Percentiles rank a stretch among this genome's conserved stretches.
Conservation (phyloP, 2,329 filamentous ascomycete species). For the Botrytis fragariae region DNA sequence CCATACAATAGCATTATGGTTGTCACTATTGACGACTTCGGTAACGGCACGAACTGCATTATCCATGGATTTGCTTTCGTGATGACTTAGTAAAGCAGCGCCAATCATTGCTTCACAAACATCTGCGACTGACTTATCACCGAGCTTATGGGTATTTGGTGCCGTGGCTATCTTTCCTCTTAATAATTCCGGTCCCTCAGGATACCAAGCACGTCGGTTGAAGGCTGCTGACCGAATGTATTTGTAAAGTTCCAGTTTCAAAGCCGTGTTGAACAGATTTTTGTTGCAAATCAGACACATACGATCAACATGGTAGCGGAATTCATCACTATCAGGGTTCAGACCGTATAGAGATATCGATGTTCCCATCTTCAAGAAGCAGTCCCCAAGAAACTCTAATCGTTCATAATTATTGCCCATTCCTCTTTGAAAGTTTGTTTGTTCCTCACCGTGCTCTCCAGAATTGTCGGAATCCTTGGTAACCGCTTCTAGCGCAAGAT, state of each 20-base stretch:
- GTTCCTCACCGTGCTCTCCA: conserved; percentile 65
- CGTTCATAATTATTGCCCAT: conserved; percentile 97
- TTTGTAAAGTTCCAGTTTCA: conserved; percentile 63
- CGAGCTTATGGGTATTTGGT: conserved; percentile 62
- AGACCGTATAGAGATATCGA: conserved; percentile 81
- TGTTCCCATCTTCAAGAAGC: conserved; percentile 93
- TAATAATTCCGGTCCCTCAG: conserved; percentile 69
- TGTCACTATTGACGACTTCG: conserved; percentile 63
- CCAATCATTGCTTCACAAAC: conserved; percentile 94
- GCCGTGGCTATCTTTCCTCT: conserved; percentile 65
- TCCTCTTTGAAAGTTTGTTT: conserved; percentile 72
- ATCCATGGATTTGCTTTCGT: conserved; percentile 48
- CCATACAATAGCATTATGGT: conserved; percentile 69
- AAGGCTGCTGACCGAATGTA: conserved; percentile 84
- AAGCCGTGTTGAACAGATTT: conserved; percentile 78
- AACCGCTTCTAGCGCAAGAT: conserved; percentile 79
- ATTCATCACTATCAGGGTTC: conserved; percentile 77
- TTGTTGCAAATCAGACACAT: conserved; percentile 91
- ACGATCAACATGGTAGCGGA: conserved; percentile 81
- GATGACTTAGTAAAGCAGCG: conserved; percentile 63
- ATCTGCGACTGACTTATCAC: conserved; percentile 89
- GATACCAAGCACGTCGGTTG: conserved; percentile 79
- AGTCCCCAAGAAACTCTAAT: conserved; percentile 89
- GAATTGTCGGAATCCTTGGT: conserved; percentile 91
- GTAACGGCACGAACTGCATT: conserved; percentile 63